Evolutionary conservation across 495 filamentous ascomycete genomes (phyloP), one percentile per base, ranked within the genome.

Genomic region (Pseudotulostoma volvatum): DNA sequence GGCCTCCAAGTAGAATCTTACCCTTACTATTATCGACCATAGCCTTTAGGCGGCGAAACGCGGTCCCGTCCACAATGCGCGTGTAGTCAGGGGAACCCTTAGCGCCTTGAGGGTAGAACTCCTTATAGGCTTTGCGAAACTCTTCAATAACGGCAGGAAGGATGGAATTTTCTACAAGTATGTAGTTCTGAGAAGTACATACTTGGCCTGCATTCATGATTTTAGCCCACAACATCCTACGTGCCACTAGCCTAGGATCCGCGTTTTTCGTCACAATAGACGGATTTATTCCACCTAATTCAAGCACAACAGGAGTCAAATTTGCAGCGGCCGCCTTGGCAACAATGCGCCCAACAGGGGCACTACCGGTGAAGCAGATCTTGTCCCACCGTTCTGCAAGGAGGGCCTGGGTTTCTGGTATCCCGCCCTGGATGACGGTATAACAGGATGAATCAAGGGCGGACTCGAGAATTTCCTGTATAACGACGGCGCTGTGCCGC

Each of bases 311-410:
- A 0, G 90, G 90, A 3, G 90, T 96, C 38, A 96, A 64, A 30
- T 84, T 78, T 56, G 90, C 82, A 30, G 90, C 88, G 3, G 90
- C 90, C 44, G 90, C 90, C 61, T 85, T 83, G 16, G 85, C 74
- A 46, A 97, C 76, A 58, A 96, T 88, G 34, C 68, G 81, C 37
- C 82, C 90, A 28, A 95, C 87, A 25, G 51, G 62, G 8, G 67
- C 61, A 44, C 70, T 72, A 33, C 90, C 90, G 11, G 90, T 97
- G 64, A 93, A 97, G 64, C 92, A 88, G 47, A 97, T 88, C 68
- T 93, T 94, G 59, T 92, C 87, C 84, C 86, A 97, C 49, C 85
- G 85, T 59, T 86, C 73, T 36, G 85, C 73, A 9, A 97, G 66
- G 23, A 96, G 60, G 4, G 77, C 77, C 13, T 80, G 82, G 2